phyloP scores from a whole-genome alignment of 805 yeast genomes.

The Hagleromyces aurorensis region DNA sequence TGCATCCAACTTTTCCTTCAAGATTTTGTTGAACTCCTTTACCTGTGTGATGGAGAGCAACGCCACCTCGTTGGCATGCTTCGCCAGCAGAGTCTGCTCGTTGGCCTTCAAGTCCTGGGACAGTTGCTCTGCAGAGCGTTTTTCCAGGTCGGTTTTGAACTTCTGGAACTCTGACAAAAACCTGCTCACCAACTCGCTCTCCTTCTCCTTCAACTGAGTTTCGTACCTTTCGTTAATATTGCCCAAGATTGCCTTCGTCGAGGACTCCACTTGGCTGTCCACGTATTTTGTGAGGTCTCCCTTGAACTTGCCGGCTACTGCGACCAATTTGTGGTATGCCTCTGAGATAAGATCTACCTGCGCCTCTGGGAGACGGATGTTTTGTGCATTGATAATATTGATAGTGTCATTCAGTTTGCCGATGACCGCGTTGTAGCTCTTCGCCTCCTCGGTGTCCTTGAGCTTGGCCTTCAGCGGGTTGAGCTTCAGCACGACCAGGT shows the following conservation, averaged over 20 bases:
- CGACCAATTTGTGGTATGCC: conserved; percentile 11
- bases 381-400: conserved; percentile 31
- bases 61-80: conserved; percentile 66
- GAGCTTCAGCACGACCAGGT: conserved; percentile 4
- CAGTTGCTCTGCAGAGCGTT: conserved; percentile 51
- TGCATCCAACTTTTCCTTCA: conserved; percentile 51
- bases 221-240: conserved; percentile 20
- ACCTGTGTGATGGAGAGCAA: conserved; percentile 63
- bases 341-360: conserved; percentile 11
- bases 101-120: conserved; percentile 59
- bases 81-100: conserved; percentile 52
- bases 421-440: conserved; percentile 14
- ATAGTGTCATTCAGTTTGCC: conserved; percentile 31
- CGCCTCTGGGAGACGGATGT: conserved; percentile 21
- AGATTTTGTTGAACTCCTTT: conserved; percentile 51
- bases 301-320: conserved; percentile 11
- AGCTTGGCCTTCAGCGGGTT: conserved; percentile 4
- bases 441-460: conserved; percentile 3
- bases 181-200: conserved; percentile 49
- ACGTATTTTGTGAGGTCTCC: conserved; percentile 12
- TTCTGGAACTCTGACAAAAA: conserved; percentile 53
- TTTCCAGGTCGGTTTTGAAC: conserved; percentile 54
- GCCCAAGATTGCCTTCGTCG: conserved; percentile 13
- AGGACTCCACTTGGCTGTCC: conserved; percentile 8
- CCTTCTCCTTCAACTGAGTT: conserved; percentile 31